Evolutionary conservation across 805 yeast genomes (phyloP), one percentile per base, ranked within the genome.

Genomic region (Komagataella kurtzmanii): DNA sequence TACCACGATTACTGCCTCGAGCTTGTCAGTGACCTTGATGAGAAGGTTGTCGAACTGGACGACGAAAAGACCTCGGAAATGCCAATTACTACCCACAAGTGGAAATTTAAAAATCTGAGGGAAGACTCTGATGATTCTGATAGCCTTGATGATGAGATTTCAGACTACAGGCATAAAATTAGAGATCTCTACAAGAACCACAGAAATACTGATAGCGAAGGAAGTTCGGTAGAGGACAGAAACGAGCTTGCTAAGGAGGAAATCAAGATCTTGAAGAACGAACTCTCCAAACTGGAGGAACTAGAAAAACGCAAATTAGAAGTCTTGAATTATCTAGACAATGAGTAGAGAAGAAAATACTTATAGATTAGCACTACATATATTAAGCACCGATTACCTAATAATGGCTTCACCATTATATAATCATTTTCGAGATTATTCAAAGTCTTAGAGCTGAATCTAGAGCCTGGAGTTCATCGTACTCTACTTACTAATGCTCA

Each of bases 1-100:
- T 89, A 88, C 64, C 97, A 89, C 64, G 89, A 84, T 57, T 79
- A 76, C 57, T 70, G 87, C 24, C 69, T 90, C 52, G 87, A 85
- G 57, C 76, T 90, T 45, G 76, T 83, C 24, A 77, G 76, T 43
- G 74, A 75, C 47, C 75, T 78, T 7, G 66, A 70, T n/a, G 83
- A 85, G 81, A 71, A 72, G 53, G 67, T 71, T 54, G 40, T 36
- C 7, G 66, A 69, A 12, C 83, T 85, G 82, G 72, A 30, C 12
- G 40, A 30, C 14, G 40, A 30, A 30, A 30, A 30, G 40, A 8
- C 23, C 6, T 21, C 40, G 14, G 40, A 30, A 30, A 30, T 14
- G 40, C 40, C 40, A 3, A 30, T 30, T 30, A 30, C 40, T 14
- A 30, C 40, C 14, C 40, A 30, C n/a, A 30, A 14, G 40, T 30